phyloP scores from a whole-genome alignment of 1,139 yeast genomes.

The Taphrina populina region DNA sequence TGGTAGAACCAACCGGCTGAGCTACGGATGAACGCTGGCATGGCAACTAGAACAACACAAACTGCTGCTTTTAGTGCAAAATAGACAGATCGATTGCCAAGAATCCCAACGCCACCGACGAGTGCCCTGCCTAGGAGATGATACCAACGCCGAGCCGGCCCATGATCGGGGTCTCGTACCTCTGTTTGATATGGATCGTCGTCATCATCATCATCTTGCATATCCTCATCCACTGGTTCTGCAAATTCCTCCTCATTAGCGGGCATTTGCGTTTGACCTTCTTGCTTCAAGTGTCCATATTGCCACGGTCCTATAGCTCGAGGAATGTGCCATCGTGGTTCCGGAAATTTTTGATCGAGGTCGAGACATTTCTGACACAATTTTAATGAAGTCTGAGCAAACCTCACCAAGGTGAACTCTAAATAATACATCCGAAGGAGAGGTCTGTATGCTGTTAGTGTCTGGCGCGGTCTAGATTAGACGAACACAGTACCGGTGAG shows the following conservation, averaged over 20 bases:
- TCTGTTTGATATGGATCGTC: slow-evolving; percentile 37
- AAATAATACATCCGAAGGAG: slow-evolving; percentile 23
- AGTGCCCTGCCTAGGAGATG: slow-evolving; percentile 42
- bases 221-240: slow-evolving; percentile 38
- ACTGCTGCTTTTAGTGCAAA: slow-evolving; percentile 43
- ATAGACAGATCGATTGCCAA: slow-evolving; percentile 39
- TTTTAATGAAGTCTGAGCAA: slow-evolving; percentile 29
- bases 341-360: slow-evolving; percentile 10
- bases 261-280: neutral
- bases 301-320: neutral
- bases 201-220: slow-evolving; percentile 42
- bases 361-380: slow-evolving; percentile 31
- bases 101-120: slow-evolving; percentile 30
- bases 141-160: slow-evolving; percentile 43
- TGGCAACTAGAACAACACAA: slow-evolving; percentile 40
- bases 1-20: slow-evolving; percentile 43
- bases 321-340: slow-evolving; percentile 20
- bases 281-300: neutral
- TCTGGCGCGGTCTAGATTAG: neutral
- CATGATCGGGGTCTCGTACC: slow-evolving; percentile 44
- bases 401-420: slow-evolving; percentile 30
- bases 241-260: slow-evolving; percentile 13
- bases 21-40: slow-evolving; percentile 43
- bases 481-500: slow-evolving; percentile 7
- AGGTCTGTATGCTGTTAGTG: slow-evolving; percentile 12